Conservation (phyloP, 139 green algal genomes). For the Penium margaritaceum region DNA sequence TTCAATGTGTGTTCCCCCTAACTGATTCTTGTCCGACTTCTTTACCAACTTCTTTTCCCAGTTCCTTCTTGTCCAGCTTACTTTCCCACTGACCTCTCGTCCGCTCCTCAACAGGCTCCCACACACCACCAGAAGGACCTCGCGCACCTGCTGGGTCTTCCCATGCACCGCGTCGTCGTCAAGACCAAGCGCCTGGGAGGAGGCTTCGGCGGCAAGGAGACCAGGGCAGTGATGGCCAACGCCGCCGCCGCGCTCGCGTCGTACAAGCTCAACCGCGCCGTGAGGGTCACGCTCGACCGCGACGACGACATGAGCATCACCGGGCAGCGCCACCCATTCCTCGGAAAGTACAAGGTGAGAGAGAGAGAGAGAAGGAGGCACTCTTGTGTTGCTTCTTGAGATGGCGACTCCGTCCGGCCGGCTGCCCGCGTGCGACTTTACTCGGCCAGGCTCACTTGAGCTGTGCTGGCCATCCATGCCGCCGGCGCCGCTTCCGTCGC, state of each 20-base stretch:
- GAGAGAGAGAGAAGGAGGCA: background rate
- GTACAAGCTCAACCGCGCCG: constrained; percentile 61
- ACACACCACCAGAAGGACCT: constrained; percentile 75
- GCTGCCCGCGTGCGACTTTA: no score
- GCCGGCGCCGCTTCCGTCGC: no score
- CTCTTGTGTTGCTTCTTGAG: no score
- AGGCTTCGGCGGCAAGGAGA: constrained; percentile 96
- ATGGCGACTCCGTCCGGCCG: no score
- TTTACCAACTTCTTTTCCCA: no score
- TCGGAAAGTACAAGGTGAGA: constrained; percentile 38
- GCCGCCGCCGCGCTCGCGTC: constrained; percentile 69
- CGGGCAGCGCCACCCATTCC: constrained; percentile 64
- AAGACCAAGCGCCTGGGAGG: constrained; percentile 85
- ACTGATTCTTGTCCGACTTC: no score
- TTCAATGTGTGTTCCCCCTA: no score
- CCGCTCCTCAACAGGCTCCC: no score
- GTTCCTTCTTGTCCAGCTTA: no score
- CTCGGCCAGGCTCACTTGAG: no score
- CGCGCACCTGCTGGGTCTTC: constrained; percentile 68
- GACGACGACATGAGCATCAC: constrained; percentile 51
- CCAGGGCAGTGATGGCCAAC: constrained; percentile 68
- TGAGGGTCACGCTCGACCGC: constrained; percentile 74
- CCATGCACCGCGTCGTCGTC: constrained; percentile 69
- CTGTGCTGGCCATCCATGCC: no score
- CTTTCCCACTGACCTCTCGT: no score